phyloP scores from a whole-genome alignment of 2,329 filamentous ascomycete genomes.

The Immersiporthe knoxdaviesiana region DNA sequence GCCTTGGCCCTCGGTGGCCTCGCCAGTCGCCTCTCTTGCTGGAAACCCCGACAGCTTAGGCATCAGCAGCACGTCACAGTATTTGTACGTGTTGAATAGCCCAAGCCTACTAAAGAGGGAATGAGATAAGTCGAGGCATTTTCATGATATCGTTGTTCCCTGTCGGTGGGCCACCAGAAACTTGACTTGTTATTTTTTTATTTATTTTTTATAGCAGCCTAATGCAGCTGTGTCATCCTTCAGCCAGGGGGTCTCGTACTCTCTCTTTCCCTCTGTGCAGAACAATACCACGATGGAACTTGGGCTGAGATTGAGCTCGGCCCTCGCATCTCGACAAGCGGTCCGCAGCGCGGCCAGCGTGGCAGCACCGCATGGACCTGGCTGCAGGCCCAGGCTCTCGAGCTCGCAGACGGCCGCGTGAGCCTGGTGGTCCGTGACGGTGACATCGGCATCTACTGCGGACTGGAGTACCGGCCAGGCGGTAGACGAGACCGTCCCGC shows the following conservation, averaged over 20 bases:
- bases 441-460: constrained; percentile 63
- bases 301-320: not conserved
- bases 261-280: constrained; percentile 22
- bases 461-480: constrained; percentile 64
- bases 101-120: not conserved
- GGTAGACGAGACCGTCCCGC: constrained; percentile 67
- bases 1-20: not conserved
- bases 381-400: constrained; percentile 46
- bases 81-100: not conserved
- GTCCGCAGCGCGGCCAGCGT: constrained; percentile 49
- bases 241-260: constrained; percentile 16
- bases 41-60: not conserved
- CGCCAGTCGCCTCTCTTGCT: not conserved
- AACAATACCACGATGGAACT: constrained; percentile 17
- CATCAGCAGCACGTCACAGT: not conserved
- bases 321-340: constrained; percentile 37
- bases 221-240: not conserved
- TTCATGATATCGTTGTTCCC: not conserved
- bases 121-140: not conserved
- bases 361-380: constrained; percentile 67
- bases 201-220: too few relatives aligned
- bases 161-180: not conserved
- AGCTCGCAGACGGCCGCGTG: constrained; percentile 63
- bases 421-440: constrained; percentile 64
- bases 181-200: not conserved